Percentiles rank a stretch among this genome's conserved stretches.
phyloP scores from a whole-genome alignment of 177 flowering plant species.

The Telopea speciosissima region DNA sequence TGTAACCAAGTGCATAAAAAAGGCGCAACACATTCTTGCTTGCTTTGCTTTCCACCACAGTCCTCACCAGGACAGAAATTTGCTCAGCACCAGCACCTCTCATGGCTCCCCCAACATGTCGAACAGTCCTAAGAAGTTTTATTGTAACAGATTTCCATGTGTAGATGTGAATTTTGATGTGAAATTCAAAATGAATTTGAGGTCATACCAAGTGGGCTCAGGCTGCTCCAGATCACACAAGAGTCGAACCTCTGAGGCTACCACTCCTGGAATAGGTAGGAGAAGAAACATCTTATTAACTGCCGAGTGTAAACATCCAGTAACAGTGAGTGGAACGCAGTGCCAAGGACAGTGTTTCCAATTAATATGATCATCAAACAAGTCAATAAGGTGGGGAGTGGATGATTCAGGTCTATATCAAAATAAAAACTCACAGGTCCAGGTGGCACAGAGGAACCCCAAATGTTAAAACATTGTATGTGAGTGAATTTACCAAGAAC shows the following conservation, averaged over 20 bases:
- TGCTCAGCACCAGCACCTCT: constrained; percentile 98
- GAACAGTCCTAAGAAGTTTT: constrained; percentile 55
- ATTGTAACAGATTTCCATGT: neutral
- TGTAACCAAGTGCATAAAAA: constrained; percentile 83
- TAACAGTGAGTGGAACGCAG: no score
- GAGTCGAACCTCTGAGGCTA: constrained; percentile 77
- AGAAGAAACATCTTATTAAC: no score
- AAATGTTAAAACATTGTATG: neutral
- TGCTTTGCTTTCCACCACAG: constrained; percentile 78
- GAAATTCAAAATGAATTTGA: no score
- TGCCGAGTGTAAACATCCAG: no score
- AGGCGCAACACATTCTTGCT: constrained; percentile 84
- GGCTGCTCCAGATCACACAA: constrained; percentile 90
- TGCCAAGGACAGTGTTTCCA: no score
- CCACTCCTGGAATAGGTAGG: constrained; percentile 45
- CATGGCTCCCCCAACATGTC: constrained; percentile 91
- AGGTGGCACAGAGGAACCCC: neutral
- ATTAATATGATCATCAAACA: neutral
- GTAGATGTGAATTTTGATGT: neutral
- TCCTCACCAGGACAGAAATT: constrained; percentile 74
- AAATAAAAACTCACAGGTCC: neutral
- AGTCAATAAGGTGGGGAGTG: neutral
- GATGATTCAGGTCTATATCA: neutral
- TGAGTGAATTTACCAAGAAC: constrained; percentile 56
- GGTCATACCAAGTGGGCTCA: constrained; percentile 69